phyloP scores from a whole-genome alignment of 2,329 filamentous ascomycete species.

The Teratosphaeria pseudoeucalypti region DNA sequence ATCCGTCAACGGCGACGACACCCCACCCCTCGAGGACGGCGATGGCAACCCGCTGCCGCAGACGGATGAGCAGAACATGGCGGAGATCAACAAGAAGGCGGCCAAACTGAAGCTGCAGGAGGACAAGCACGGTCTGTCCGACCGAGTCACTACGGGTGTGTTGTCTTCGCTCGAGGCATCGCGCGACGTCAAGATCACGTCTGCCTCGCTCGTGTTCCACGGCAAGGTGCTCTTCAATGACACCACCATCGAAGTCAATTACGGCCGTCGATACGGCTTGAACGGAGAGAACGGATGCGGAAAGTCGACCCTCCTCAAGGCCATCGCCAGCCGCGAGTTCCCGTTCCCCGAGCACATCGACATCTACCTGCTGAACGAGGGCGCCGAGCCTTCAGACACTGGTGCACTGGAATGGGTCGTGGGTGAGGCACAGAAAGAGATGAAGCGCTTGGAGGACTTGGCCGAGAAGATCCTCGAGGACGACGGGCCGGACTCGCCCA shows the following conservation, averaged over 20 bases:
- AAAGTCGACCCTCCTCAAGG: slow-evolving; percentile 95
- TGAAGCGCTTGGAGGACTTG: slow-evolving; percentile 77
- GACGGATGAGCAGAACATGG: slow-evolving; percentile 54
- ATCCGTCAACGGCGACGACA: slow-evolving; percentile 61
- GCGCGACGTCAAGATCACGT: slow-evolving; percentile 95
- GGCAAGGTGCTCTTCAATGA: slow-evolving; percentile 93
- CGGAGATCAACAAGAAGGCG: slow-evolving; percentile 53
- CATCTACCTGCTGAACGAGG: slow-evolving; percentile 96
- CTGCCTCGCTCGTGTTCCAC: slow-evolving; percentile 90
- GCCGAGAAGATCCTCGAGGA: slow-evolving; percentile 87
- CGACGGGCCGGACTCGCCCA: slow-evolving; percentile 80
- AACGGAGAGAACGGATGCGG: slow-evolving; percentile 98
- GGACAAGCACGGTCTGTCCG: slow-evolving; percentile 91
- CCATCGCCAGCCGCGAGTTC: slow-evolving; percentile 86
- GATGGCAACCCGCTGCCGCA: slow-evolving; percentile 43
- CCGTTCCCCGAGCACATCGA: slow-evolving; percentile 94
- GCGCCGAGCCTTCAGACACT: slow-evolving; percentile 76
- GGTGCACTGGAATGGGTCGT: slow-evolving; percentile 98
- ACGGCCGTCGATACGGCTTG: slow-evolving; percentile 84
- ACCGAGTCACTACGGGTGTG: slow-evolving; percentile 96
- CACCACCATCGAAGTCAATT: slow-evolving; percentile 84
- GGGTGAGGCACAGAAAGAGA: slow-evolving; percentile 82
- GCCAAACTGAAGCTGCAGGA: slow-evolving; percentile 85
- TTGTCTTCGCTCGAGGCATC: slow-evolving; percentile 73
- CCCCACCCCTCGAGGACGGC: slow-evolving; percentile 50